These are phyloP conservation scores for Yamadazyma laniorum DNA, from an alignment of 805 yeast genomes.

Conservation along the genomic window DNA sequence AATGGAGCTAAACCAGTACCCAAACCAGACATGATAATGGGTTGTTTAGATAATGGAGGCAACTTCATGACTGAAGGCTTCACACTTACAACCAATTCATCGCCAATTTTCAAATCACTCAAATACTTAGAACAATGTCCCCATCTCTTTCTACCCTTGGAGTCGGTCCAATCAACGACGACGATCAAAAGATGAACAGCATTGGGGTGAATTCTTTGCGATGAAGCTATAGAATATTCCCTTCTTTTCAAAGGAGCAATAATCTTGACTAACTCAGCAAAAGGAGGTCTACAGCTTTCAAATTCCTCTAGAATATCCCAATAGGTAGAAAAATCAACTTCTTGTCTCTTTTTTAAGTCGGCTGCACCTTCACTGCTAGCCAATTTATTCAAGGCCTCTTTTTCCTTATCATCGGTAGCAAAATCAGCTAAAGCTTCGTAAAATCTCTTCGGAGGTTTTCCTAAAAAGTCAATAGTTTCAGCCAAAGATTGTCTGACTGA, in stretches of 20 bases:
- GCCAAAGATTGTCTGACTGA: slow-evolving; percentile 78
- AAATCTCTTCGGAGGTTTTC: slow-evolving; percentile 94
- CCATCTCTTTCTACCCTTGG: slow-evolving; percentile 77
- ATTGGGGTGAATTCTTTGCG: slow-evolving; percentile 88
- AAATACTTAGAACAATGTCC: slow-evolving; percentile 95
- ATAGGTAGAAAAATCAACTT: slow-evolving; percentile 76
- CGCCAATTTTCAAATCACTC: slow-evolving; percentile 74
- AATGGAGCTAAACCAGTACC: slow-evolving; percentile 99
- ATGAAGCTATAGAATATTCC: slow-evolving; percentile 96
- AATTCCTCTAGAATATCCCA: slow-evolving; percentile 79
- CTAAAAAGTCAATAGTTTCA: slow-evolving; percentile 84
- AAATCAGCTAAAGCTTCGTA: slow-evolving; percentile 76
- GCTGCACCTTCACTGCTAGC: slow-evolving; percentile 81
- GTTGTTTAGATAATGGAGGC: slow-evolving; percentile 83
- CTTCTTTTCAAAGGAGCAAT: slow-evolving; percentile 91
- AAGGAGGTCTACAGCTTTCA: slow-evolving; percentile 75
- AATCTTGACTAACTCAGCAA: slow-evolving; percentile 65
- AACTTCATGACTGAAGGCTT: slow-evolving; percentile 97
- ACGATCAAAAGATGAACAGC: slow-evolving; percentile 90
- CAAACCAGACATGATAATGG: slow-evolving; percentile 93
- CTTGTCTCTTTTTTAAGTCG: slow-evolving; percentile 80
- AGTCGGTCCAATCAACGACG: slow-evolving; percentile 93
- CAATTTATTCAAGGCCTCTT: slow-evolving; percentile 56
- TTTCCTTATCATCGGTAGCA: slow-evolving; percentile 70
- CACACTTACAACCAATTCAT: slow-evolving; percentile 88